Base-by-base conservation (phyloP, 2,329 filamentous ascomycete species). In the Phialemonium atrogriseum region DNA sequence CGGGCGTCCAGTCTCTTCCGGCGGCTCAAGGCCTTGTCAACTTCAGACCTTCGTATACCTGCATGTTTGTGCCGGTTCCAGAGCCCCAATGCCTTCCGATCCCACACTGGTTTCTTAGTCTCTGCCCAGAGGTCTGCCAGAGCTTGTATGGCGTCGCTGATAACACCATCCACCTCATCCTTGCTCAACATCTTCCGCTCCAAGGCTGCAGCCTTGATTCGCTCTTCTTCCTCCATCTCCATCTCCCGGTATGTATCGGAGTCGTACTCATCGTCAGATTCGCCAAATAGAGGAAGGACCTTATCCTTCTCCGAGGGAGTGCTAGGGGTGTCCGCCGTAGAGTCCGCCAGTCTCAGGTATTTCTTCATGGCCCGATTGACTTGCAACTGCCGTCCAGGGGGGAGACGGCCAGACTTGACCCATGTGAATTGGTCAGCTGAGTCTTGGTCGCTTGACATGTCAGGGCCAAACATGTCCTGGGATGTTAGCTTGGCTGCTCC, bases 71-170 rank as follows among this genome's bases (percentile, higher is more conserved):
- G n/a, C n/a, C n/a, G 42, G 4, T 50, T 57, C 85, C 84, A 93
- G 3, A 81, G 42, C 4, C 49, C 54, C 46, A 73, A 68, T 0
- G 80, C 81, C 35, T 66, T 76, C 5, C 50, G 51, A 34, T 74
- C 58, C 10, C 73, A 58, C 32, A 62, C 70, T 0, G 74, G 70
- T 6, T 73, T 60, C 40, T 76, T 77, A 2, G 56, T 60, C n/a
- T 61, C 50, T n/a, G 55, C 54, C 82, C 83, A 89, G 5, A 55
- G 50, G 4, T 56, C 47, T 29, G 65, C 62, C 36, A 74, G 64
- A 2, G 61, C 52, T 6, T 58, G 46, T 9, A 84, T 66, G 16
- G 60, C 66, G 12, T 69, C 52, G 17, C 76, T 58, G 20, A 89
- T 62, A 10, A 73, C 54, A 0, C 50, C 42, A 4, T 67, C 53